Percentiles rank a stretch among this genome's conserved stretches.
These are phyloP conservation scores for Neonectria faginata DNA, from an alignment of 2,329 filamentous ascomycete genomes.

Conservation along the genomic window DNA sequence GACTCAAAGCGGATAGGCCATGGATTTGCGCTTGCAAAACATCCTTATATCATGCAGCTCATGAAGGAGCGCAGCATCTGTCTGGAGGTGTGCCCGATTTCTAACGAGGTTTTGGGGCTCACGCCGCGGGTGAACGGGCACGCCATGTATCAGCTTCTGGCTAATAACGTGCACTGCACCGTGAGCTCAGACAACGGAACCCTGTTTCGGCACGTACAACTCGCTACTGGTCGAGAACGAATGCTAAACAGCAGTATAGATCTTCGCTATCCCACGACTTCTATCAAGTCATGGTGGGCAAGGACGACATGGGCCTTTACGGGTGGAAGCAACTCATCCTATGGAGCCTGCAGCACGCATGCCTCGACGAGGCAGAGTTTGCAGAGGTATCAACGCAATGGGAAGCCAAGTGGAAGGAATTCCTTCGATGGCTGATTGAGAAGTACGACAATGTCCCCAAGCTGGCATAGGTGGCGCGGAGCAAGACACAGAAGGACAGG, in stretches of 20 bases:
- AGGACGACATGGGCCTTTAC: slow-evolving; percentile 72
- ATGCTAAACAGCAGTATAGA: slow-evolving; percentile 53
- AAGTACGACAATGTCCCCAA: slow-evolving; percentile 48
- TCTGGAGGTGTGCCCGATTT: slow-evolving; percentile 82
- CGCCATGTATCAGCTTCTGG: slow-evolving; percentile 74
- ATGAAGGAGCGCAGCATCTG: slow-evolving; percentile 75
- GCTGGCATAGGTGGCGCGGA: slow-evolving; percentile 7
- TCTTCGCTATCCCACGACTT: slow-evolving; percentile 81
- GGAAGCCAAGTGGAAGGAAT: slow-evolving; percentile 67
- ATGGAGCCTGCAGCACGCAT: slow-evolving; percentile 73
- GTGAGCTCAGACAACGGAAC: slow-evolving; percentile 82
- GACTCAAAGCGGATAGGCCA: slow-evolving; percentile 78
- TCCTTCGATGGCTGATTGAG: slow-evolving; percentile 65
- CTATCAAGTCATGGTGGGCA: slow-evolving; percentile 80
- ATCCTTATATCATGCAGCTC: slow-evolving; percentile 72
- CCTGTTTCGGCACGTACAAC: slow-evolving; percentile 68
- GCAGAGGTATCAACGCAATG: slow-evolving; percentile 57
- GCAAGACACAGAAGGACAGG: not conserved
- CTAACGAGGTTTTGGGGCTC: slow-evolving; percentile 79
- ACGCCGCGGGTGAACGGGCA: slow-evolving; percentile 75
- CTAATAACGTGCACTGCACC: slow-evolving; percentile 79
- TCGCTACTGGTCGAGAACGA: not conserved
- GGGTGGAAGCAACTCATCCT: slow-evolving; percentile 77
- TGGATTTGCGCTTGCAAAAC: slow-evolving; percentile 75
- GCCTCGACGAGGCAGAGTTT: slow-evolving; percentile 59